These are phyloP conservation scores for Abelmoschus esculentus DNA, from an alignment of 345 rosid genomes.

Conservation along the genomic window DNA sequence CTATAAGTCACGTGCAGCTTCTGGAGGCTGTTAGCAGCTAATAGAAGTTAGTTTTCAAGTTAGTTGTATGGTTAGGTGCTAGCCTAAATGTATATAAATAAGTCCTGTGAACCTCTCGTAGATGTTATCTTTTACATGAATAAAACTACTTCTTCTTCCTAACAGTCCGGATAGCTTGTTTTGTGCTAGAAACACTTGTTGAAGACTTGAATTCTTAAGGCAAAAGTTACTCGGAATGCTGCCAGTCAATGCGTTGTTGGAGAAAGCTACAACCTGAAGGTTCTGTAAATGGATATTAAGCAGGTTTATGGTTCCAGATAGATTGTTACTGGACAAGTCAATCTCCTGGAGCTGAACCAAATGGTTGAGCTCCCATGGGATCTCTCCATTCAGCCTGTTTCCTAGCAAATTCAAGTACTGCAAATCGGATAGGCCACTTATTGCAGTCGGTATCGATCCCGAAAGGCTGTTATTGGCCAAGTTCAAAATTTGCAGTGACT, in stretches of 20 bases:
- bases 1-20: no score
- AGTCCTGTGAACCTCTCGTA: no score
- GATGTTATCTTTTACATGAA: no score
- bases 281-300: slow-evolving; percentile 32
- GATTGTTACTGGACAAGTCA: slow-evolving; percentile 60
- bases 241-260: slow-evolving; percentile 46
- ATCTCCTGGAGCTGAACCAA: slow-evolving; percentile 44
- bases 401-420: slow-evolving; percentile 46
- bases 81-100: no score
- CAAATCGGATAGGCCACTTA: slow-evolving; percentile 49
- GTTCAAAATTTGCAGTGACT: slow-evolving; percentile 46
- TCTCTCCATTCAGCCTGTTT: slow-evolving; percentile 47
- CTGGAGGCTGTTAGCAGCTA: no score
- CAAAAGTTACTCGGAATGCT: slow-evolving; percentile 52
- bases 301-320: slow-evolving; percentile 52
- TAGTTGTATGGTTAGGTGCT: no score
- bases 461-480: slow-evolving; percentile 69
- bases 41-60: no score
- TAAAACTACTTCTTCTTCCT: no score
- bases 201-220: slow-evolving; percentile 36
- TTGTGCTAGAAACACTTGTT: slow-evolving; percentile 38
- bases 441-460: slow-evolving; percentile 52
- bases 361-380: slow-evolving; percentile 48
- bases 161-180: slow-evolving; percentile 58
- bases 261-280: slow-evolving; percentile 39